Percentiles rank a stretch among this genome's conserved stretches.
These are phyloP conservation scores for Nicotiana otophora DNA, from an alignment of 257 asterid species.

Conservation along the genomic window DNA sequence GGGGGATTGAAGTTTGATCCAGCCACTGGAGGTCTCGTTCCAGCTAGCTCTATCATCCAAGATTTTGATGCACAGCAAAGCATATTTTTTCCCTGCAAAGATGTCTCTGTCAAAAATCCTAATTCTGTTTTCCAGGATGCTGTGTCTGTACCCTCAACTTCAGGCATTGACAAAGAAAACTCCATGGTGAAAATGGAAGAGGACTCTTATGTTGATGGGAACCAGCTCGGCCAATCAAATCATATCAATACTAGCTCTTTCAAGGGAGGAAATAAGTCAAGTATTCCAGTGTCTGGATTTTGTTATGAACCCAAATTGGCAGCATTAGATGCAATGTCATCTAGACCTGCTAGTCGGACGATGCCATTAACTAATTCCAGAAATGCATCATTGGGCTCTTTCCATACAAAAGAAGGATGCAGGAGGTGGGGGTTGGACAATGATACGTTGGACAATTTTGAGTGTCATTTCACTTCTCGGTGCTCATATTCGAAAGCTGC, in stretches of 20 bases:
- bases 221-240: constrained; percentile 16
- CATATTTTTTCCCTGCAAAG: constrained; percentile 18
- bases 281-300: constrained; percentile 7
- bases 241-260: neutral
- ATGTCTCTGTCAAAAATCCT: constrained; percentile 14
- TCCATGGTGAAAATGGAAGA: constrained; percentile 54
- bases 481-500: constrained; percentile 28
- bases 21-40: constrained; percentile 39
- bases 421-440: constrained; percentile 15
- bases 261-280: constrained; percentile 10
- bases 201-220: constrained; percentile 26
- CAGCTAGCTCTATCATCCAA: constrained; percentile 39
- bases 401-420: constrained; percentile 16
- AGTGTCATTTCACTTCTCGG: constrained; percentile 23
- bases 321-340: constrained; percentile 19
- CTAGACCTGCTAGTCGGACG: constrained; percentile 24
- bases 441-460: constrained; percentile 16
- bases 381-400: constrained; percentile 27
- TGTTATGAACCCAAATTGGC: constrained; percentile 24
- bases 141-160: constrained; percentile 16
- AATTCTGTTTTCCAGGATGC: constrained; percentile 21
- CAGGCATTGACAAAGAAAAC: constrained; percentile 26
- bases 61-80: constrained; percentile 29
- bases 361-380: constrained; percentile 30
- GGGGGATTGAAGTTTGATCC: constrained; percentile 71